These are phyloP conservation scores for Taphrina confusa DNA, from an alignment of 1,139 yeast species.

Conservation along the genomic window DNA sequence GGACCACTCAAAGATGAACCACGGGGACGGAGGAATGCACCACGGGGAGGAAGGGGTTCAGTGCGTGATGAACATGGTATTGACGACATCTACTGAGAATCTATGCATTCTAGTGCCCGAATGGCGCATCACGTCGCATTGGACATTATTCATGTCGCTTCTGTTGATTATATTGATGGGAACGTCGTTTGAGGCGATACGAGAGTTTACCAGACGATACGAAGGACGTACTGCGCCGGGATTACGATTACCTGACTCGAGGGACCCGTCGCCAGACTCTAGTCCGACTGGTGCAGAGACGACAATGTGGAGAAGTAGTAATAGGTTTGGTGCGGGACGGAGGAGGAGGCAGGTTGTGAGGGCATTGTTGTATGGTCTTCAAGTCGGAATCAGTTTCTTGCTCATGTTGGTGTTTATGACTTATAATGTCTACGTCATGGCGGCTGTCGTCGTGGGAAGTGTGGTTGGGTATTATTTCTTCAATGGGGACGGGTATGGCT, in stretches of 20 bases:
- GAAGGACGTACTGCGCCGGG: background rate
- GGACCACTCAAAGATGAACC: conserved; percentile 14
- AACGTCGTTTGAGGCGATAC: conserved; percentile 5
- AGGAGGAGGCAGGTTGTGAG: conserved; percentile 6
- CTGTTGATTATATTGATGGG: conserved; percentile 11
- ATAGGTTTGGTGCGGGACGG: background rate
- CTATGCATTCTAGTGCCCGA: conserved; percentile 17
- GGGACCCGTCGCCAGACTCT: background rate
- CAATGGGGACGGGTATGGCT: conserved; percentile 8
- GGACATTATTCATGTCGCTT: conserved; percentile 1
- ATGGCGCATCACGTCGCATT: conserved; percentile 20
- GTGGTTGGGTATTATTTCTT: conserved; percentile 22
- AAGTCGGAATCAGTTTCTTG: conserved; percentile 20
- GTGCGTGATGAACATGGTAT: conserved; percentile 26
- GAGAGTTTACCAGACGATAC: conserved; percentile 19
- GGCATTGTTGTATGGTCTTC: conserved; percentile 10
- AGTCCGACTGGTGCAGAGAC: background rate
- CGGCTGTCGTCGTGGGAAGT: conserved; percentile 19
- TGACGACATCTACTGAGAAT: conserved; percentile 10
- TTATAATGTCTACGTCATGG: conserved; percentile 30
- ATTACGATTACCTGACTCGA: background rate
- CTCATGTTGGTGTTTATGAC: conserved; percentile 35
- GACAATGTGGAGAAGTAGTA: background rate
- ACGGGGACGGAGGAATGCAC: conserved; percentile 6
- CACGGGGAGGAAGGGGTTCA: conserved; percentile 8